Evolutionary conservation across 306 rosid genomes (phyloP).

Genomic region (Inga laurina): DNA sequence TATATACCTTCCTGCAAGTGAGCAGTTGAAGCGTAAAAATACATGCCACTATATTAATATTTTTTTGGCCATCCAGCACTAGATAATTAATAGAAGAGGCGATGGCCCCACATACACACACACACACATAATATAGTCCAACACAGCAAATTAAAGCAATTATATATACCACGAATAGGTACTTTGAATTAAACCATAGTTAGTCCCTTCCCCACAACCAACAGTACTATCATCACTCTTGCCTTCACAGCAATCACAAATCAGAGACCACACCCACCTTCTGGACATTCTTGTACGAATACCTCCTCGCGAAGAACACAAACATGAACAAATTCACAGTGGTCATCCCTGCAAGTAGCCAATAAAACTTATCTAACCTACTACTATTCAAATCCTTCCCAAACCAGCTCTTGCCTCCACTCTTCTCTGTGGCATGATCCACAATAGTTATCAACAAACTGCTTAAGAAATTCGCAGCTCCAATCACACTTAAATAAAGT

Average conservation of each 20-base stretch:
- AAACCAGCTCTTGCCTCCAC: constrained; percentile 74
- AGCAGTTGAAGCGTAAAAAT: not conserved
- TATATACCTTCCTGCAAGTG: not conserved
- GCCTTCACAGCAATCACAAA: constrained; percentile 53
- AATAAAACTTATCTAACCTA: constrained; percentile 80
- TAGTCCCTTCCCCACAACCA: constrained; percentile 23
- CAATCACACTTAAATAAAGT: constrained; percentile 72
- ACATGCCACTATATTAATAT: not conserved
- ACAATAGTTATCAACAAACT: constrained; percentile 67
- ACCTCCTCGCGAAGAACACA: constrained; percentile 74
- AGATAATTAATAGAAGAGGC: not conserved
- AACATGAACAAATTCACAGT: constrained; percentile 57
- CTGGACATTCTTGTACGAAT: constrained; percentile 83
- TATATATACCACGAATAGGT: not conserved
- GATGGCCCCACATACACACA: not conserved
- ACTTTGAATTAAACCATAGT: constrained; percentile 4
- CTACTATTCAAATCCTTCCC: constrained; percentile 78
- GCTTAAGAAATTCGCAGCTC: constrained; percentile 74
- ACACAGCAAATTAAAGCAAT: not conserved
- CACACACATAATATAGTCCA: not conserved
- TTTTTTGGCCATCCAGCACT: not conserved
- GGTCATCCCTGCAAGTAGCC: constrained; percentile 67
- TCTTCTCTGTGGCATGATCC: constrained; percentile 51
- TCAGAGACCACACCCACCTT: constrained; percentile 62
- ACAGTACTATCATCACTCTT: constrained; percentile 28